phyloP scores from a whole-genome alignment of 306 rosid genomes.

The Castanea mollissima region DNA sequence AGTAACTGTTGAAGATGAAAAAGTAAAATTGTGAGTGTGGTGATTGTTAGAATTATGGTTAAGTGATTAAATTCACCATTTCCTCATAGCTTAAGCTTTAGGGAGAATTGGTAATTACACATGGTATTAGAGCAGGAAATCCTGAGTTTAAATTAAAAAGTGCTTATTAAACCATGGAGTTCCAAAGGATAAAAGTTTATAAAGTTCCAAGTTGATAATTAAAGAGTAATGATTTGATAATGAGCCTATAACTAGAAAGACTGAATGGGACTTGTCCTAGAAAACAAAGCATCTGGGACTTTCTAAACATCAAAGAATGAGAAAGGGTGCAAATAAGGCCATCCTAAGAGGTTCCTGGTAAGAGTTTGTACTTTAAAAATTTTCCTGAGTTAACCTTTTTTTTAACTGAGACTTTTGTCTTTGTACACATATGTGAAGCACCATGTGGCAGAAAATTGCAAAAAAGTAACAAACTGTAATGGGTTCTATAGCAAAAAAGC shows the following conservation, averaged over 20 bases:
- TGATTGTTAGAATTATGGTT: neutral
- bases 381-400: neutral
- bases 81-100: too few species aligned
- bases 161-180: slow-evolving; percentile 10
- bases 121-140: too few species aligned
- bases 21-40: slow-evolving; percentile 8
- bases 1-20: slow-evolving; percentile 44
- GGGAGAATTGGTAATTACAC: too few species aligned
- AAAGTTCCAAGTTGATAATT: neutral
- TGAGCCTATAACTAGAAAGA: neutral
- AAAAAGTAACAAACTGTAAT: neutral
- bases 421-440: neutral
- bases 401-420: neutral
- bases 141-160: neutral
- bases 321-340: neutral
- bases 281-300: neutral
- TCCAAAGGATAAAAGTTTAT: neutral
- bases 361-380: neutral
- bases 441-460: neutral
- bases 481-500: neutral
- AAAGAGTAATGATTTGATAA: neutral
- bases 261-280: neutral
- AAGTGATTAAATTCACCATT: too few species aligned
- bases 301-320: neutral
- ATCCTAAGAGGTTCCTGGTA: neutral